phyloP scores from a whole-genome alignment of 345 rosid genomes.

The Rhizophora apiculata region DNA sequence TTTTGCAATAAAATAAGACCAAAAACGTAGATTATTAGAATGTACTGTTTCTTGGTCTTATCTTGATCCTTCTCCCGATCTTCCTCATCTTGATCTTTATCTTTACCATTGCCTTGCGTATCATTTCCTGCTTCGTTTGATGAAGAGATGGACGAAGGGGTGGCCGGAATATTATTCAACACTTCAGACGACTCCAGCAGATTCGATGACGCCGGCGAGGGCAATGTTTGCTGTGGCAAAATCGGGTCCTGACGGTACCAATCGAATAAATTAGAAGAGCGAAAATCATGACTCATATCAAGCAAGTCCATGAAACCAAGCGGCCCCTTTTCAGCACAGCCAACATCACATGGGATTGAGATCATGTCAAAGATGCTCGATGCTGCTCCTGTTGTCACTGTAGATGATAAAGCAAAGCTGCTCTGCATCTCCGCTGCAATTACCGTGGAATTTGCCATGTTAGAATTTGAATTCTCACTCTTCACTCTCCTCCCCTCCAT shows the following conservation, averaged over 20 bases:
- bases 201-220: constrained; percentile 41
- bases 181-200: constrained; percentile 72
- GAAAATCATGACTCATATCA: constrained; percentile 36
- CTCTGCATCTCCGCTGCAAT: constrained; percentile 43
- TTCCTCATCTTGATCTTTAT: constrained; percentile 30
- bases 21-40: background rate
- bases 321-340: constrained; percentile 21
- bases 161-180: constrained; percentile 61
- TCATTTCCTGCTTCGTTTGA: constrained; percentile 64
- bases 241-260: constrained; percentile 29
- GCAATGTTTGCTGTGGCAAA: constrained; percentile 26
- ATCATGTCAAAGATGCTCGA: constrained; percentile 60
- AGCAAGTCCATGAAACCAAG: constrained; percentile 58
- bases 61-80: constrained; percentile 45
- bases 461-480: constrained; percentile 1
- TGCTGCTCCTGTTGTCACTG: background rate
- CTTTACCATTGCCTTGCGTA: constrained; percentile 14
- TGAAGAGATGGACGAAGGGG: constrained; percentile 80
- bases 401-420: constrained; percentile 17
- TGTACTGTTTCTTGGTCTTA: constrained; percentile 78
- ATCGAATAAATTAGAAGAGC: constrained; percentile 49
- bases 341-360: constrained; percentile 27
- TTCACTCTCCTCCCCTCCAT: constrained; percentile 17
- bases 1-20: constrained; percentile 7
- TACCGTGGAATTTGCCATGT: constrained; percentile 45